Base-by-base conservation (phyloP, 2,329 filamentous ascomycete species). In the Emmonsia crescens region DNA sequence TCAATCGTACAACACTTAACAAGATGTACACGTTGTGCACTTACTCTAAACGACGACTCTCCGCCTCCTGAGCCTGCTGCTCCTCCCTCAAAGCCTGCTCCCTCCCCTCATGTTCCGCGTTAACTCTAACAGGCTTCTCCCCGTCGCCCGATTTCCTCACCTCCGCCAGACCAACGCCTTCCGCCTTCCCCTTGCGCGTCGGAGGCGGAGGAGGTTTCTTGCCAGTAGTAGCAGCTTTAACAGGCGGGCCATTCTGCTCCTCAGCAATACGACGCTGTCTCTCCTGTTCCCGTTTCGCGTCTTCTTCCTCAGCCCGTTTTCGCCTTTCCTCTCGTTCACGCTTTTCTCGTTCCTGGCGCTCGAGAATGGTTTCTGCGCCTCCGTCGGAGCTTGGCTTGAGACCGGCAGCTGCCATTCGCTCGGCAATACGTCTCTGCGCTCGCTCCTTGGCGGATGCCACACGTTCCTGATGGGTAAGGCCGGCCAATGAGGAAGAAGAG, bases 361-460 rank as follows among this genome's bases (percentile, higher is more conserved):
- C 92, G 61, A 88, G 84, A 40, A 91, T 79, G 36, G 86, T 89
- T 77, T 99, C 44, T 24, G n/a, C 94, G 2, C 88, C 87, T 46
- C 87, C 78, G 71, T 95, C 95, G 21, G 81, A 80, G 5, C 89
- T 88, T 36, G 91, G 86, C 74, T 91, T 96, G 72, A 99, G 88
- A 42, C 94, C 94, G 64, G 97, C 83, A 55, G 93, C 93, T 63
- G 94, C 94, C 69, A 99, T 84, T 63, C 94, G 87, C 75, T 97
- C 94, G 42, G 94, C 93, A 88, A 99, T 97, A 63, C 93, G 89
- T 72, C 93, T 90, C 74, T 97, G 92, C 9, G 94, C 95, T 73
- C 96, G 93, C 74, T 96, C 92, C 73, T 95, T 96, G 71, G 97
- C 96, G 70, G 95, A 96, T 5, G 93, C 91, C 42, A 95, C 91